Conservation (phyloP, 768 basidiomycete genomes). For the Suillus discolor region DNA sequence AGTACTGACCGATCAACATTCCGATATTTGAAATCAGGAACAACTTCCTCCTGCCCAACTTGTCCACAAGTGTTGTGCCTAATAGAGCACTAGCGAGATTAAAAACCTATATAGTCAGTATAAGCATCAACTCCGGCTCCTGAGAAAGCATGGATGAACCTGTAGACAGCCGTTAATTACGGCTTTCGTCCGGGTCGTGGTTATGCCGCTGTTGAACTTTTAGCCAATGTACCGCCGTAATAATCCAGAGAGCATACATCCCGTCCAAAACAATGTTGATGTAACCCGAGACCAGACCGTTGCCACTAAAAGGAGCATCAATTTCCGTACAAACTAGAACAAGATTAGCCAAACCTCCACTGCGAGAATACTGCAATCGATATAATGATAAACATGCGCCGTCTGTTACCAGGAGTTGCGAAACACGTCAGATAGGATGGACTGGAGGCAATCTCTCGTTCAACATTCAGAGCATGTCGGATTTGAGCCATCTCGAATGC, state of each 20-base stretch:
- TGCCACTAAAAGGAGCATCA: conserved; percentile 44
- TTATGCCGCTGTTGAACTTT: conserved; percentile 43
- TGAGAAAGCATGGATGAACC: conserved; percentile 32
- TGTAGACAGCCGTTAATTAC: conserved; percentile 66
- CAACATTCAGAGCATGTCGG: conserved; percentile 63
- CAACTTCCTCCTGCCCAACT: conserved; percentile 65
- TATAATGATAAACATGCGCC: conserved; percentile 67
- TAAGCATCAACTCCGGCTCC: not conserved
- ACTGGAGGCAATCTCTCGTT: conserved; percentile 52
- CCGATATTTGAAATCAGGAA: conserved; percentile 68
- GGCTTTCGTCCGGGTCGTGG: conserved; percentile 51
- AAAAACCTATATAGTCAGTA: conserved; percentile 45
- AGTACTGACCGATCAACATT: conserved; percentile 51
- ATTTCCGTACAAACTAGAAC: not conserved
- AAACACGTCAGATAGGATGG: conserved; percentile 58
- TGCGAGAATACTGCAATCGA: conserved; percentile 73
- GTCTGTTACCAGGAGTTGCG: conserved; percentile 65
- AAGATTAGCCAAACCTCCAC: conserved; percentile 55
- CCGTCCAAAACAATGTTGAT: conserved; percentile 68
- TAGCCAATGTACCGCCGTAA: not conserved
- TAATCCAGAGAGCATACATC: conserved; percentile 29
- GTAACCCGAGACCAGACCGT: conserved; percentile 74
- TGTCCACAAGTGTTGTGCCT: conserved; percentile 67
- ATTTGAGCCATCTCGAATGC: conserved; percentile 63
- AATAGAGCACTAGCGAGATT: conserved; percentile 61